phyloP scores from a whole-genome alignment of 192 early-diverging fungal species.

The Coemansia sp. region DNA sequence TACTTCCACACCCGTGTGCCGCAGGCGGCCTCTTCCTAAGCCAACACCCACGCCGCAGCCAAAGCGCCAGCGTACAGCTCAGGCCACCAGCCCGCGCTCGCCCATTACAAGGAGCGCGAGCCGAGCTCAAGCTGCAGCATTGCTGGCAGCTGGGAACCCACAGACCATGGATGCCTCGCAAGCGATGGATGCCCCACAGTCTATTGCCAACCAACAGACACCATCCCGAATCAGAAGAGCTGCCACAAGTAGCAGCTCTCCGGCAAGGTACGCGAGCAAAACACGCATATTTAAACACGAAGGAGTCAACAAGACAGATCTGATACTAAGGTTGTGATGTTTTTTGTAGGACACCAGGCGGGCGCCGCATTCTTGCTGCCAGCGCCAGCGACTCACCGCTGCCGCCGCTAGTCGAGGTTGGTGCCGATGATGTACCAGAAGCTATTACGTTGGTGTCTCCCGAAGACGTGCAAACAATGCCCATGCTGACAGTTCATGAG shows the following conservation, averaged over 20 bases:
- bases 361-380: background rate
- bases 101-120: too few species aligned
- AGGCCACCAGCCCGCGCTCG: too few species aligned
- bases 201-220: background rate
- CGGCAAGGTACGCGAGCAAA: constrained; percentile 10
- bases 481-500: too few species aligned
- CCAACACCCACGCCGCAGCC: background rate
- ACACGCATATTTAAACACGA: too few species aligned
- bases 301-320: background rate
- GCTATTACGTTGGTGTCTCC: constrained; percentile 8
- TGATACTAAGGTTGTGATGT: background rate
- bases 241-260: background rate
- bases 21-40: constrained; percentile 4
- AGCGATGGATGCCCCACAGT: constrained; percentile 1
- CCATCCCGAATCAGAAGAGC: background rate
- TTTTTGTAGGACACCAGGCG: constrained; percentile 16
- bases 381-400: constrained; percentile 6
- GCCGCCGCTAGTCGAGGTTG: constrained; percentile 11
- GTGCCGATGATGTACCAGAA: background rate
- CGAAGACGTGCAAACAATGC: background rate
- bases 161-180: background rate
- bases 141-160: too few species aligned
- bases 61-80: constrained; percentile 16
- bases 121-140: too few species aligned
- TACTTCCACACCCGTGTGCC: background rate